Base-by-base conservation (phyloP, 2,329 filamentous ascomycete species). In the Pseudogymnoascus sp. region DNA sequence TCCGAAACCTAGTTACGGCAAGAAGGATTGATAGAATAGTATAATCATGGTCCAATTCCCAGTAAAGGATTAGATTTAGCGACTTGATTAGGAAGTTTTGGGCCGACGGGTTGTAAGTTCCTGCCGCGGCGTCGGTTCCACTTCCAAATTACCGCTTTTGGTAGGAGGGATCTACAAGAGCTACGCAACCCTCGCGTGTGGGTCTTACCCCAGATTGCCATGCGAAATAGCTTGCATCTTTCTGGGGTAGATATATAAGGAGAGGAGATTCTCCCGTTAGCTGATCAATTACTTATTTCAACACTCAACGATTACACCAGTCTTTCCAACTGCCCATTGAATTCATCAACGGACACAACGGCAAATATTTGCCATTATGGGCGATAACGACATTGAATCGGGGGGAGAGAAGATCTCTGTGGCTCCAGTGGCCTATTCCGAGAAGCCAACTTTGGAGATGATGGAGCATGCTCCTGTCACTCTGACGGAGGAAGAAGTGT, bases 401-500 rank as follows among this genome's bases (percentile, higher is more conserved):
- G 26, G 15, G 5, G 57, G 57, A 6, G 57, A 59, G 35, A 59
- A 59, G 33, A 17, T 39, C 29, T 31, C 57, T 39, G 7, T 5
- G 17, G 10, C 4, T 59, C 35, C 57, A 26, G 57, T n/a, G 33
- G n/a, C 33, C 17, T 37, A 59, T 39, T 39, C 57, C 5, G 33
- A 40, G 3, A 59, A 59, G 37, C 33, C 37, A n/a, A 40, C 33
- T 8, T n/a, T 11, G 35, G 57, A 59, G 15, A 59, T 39, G 57
- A 59, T 39, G 33, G 57, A 59, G 57, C 11, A 59, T 26, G 11
- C 57, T 26, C 33, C 17, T 37, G 31, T 61, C 60, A 58, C 31
- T 26, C 37, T 61, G 17, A 61, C 60, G 2, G 60, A 61, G 44
- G 60, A 61, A 39, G 60, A 61, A 17, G 60, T 61, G 37, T 24